Base-by-base conservation (phyloP, 73 alveolate species). In the Symbiodinium pilosum region DNA sequence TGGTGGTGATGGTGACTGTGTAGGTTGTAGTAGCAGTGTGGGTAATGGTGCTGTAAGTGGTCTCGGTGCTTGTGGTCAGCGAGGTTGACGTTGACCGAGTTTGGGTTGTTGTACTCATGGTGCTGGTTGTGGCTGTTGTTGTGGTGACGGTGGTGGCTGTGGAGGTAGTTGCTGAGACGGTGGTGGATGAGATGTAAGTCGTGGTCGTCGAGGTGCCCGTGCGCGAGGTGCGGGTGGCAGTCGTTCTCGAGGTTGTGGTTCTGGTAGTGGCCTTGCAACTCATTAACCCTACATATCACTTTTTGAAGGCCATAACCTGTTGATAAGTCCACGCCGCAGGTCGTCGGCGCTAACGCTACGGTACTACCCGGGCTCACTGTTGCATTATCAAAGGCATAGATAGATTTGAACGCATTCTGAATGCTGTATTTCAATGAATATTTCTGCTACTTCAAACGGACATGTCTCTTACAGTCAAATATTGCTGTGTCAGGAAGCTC, bases 181-280 rank as follows among this genome's bases (percentile, higher is more conserved):
- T 28, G 24, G 89, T 41, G 52, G 39, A 43, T 71, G 97, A 68
- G 84, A 59, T 64, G 40, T 41, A 42, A 24, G 83, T 69, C 9
- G 64, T 69, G 83, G 97, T n/a, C 4, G 97, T 91, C 3, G 97
- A 69, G 59, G 87, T 91, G 43, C 26, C 28, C 20, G 95, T 89
- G 39, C 41, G n/a, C 28, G 87, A 36, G 38, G 95, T 89, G 44
- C 14, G n/a, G 32, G 51, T 89, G 12, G 47, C 86, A 30, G 95
- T 68, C 42, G 75, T 89, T 18, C 87, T 40, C 20, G 95, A 41
- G 20, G 52, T 41, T 2, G 87, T 40, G 4, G 95, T 89, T 28
- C 56, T 42, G 83, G 87, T 64, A 34, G 43, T 28, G 40, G 39
- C 75, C 47, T 64, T 20, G 38, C 1, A 54, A 54, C 34, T 54